Conservation (phyloP, 441 rosid genomes). For the Dalechampia spathulata region DNA sequence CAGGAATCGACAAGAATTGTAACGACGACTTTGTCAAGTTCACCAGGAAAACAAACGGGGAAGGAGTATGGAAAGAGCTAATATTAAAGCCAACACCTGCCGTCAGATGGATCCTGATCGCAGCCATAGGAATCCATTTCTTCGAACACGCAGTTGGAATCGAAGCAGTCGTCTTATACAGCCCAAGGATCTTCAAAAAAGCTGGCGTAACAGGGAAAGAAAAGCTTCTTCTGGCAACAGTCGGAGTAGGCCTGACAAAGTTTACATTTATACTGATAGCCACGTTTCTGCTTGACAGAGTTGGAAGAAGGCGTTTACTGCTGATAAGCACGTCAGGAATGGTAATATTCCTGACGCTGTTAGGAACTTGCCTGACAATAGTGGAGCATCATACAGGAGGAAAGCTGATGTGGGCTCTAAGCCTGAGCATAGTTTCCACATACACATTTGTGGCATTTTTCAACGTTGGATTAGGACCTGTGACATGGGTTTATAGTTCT, state of each 20-base stretch:
- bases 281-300: slow-evolving; percentile 47
- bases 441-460: slow-evolving; percentile 55
- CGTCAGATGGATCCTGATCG: slow-evolving; percentile 50
- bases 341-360: slow-evolving; percentile 28
- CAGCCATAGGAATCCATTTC: slow-evolving; percentile 69
- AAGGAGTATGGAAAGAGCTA: slow-evolving; percentile 78
- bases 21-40: slow-evolving; percentile 27
- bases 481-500: slow-evolving; percentile 82
- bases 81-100: slow-evolving; percentile 49
- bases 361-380: slow-evolving; percentile 56
- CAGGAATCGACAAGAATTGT: slow-evolving; percentile 45
- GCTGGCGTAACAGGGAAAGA: slow-evolving; percentile 44
- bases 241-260: slow-evolving; percentile 70
- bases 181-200: slow-evolving; percentile 62
- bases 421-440: slow-evolving; percentile 35
- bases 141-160: slow-evolving; percentile 77
- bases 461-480: slow-evolving; percentile 58
- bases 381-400: slow-evolving; percentile 26
- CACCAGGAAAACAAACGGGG: slow-evolving; percentile 24
- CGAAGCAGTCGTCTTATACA: slow-evolving; percentile 61
- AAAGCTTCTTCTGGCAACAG: slow-evolving; percentile 57
- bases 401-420: slow-evolving; percentile 50
- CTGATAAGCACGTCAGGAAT: slow-evolving; percentile 47
- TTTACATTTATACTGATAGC: slow-evolving; percentile 35
- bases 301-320: slow-evolving; percentile 55